Conservation (phyloP, 176 grass and related monocot species). For the Avena eriantha region DNA sequence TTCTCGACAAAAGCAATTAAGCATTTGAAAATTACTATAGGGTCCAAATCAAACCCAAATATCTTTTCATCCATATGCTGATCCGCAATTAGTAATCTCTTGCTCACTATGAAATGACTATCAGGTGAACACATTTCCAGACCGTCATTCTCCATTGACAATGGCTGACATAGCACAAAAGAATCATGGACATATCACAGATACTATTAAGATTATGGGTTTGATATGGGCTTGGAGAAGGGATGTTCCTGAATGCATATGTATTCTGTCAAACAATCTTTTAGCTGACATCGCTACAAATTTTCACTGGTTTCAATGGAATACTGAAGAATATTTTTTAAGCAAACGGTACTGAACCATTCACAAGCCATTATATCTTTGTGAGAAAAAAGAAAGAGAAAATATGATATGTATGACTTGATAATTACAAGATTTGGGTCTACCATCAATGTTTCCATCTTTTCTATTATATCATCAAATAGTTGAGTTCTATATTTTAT, state of each 20-base stretch:
- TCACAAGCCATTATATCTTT: slow-evolving; percentile 17
- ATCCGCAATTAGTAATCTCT: background rate
- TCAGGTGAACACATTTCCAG: slow-evolving; percentile 10
- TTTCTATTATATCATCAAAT: background rate
- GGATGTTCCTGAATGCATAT: background rate
- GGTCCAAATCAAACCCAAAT: slow-evolving; percentile 16
- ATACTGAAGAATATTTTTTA: background rate
- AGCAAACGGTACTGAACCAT: background rate
- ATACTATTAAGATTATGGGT: background rate
- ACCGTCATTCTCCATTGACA: background rate
- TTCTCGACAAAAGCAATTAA: background rate
- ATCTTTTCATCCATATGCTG: background rate
- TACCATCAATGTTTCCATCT: background rate
- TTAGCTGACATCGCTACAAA: background rate
- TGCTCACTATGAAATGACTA: background rate
- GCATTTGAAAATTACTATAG: slow-evolving; percentile 24
- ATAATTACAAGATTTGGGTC: slow-evolving; percentile 14
- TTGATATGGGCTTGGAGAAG: slow-evolving; percentile 16
- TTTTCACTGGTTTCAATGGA: background rate
- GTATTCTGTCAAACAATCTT: background rate
- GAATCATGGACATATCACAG: background rate
- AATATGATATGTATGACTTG: slow-evolving; percentile 10
- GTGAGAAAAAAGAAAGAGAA: background rate
- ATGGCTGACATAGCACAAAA: background rate
- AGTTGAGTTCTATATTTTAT: background rate